Evolutionary conservation across 2,329 filamentous ascomycete species (phyloP), one percentile per base, ranked within the genome.

Genomic region (Botrytis porri): DNA sequence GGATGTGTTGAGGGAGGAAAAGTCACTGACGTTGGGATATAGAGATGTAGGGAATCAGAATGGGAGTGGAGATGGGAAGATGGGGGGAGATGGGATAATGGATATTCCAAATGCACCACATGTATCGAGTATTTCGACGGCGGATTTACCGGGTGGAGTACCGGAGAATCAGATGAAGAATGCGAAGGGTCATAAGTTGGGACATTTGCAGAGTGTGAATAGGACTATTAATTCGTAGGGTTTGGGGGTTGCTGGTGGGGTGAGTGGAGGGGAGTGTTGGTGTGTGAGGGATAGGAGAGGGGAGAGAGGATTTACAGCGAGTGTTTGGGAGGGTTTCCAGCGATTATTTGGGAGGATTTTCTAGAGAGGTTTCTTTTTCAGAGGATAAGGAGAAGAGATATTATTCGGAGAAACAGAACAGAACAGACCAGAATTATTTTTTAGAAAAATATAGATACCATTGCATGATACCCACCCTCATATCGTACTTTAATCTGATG

Each of bases 121-220:
- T 3, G 29, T 48, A n/a, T 43, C 32, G 3, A 64, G 51, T 6
- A 77, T 82, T 18, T 80, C 80, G 0, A 84, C 83, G 1, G 76
- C 79, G n/a, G 81, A 83, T n/a, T 77, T 84, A 6, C 83, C 84
- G 0, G 83, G 79, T 54, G 84, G 84, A 3, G 77, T 78, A 37
- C 82, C 83, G 18, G 82, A 84, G 74, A 77, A 79, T 12, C 79
- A 84, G 35, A 45, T 80, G 45, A 74, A 73, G 35, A 74, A 74
- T 61, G 75, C 77, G 0, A 76, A 78, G 37, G 48, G 73, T 2
- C 78, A 79, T 70, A 60, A 62, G 12, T 43, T 80, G 8, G 78
- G 77, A 3, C 78, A 78, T 73, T 18, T 80, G 59, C 66, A 77
- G 66, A 76, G 75, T 16, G 63, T 69, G 1, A 79, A 77, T 61